Conservation (phyloP, 768 basidiomycete species). For the Crepidotus variabilis region DNA sequence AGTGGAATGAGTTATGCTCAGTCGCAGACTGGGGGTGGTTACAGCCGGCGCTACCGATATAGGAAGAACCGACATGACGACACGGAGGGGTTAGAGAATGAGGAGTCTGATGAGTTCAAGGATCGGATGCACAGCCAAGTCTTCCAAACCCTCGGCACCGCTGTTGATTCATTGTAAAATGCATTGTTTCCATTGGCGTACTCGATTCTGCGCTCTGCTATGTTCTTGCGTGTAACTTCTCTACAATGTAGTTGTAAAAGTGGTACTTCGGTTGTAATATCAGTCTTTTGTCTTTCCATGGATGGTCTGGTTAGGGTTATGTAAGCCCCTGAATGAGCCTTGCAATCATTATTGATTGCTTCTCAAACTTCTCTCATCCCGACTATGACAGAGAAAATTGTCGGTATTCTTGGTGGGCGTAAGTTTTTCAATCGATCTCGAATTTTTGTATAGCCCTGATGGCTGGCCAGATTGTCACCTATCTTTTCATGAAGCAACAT, state of each 20-base stretch:
- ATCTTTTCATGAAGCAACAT: slow-evolving; percentile 4
- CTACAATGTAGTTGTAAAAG: too few species aligned
- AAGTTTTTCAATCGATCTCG: slow-evolving; percentile 13
- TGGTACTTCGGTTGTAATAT: too few species aligned
- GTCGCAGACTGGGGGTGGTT: neutral
- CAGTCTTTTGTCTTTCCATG: too few species aligned
- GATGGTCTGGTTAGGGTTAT: too few species aligned
- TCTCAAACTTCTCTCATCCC: too few species aligned
- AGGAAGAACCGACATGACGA: neutral
- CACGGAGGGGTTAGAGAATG: neutral
- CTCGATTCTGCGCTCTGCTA: too few species aligned
- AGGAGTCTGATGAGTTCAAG: neutral
- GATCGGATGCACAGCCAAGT: neutral
- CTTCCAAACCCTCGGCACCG: neutral
- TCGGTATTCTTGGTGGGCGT: slow-evolving; percentile 54
- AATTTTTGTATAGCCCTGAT: slow-evolving; percentile 3
- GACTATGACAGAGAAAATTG: slow-evolving; percentile 40
- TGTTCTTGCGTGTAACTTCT: too few species aligned
- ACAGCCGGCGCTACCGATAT: neutral
- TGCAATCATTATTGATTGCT: too few species aligned
- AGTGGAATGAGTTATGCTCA: neutral
- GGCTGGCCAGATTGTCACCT: slow-evolving; percentile 6
- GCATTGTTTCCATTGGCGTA: too few species aligned
- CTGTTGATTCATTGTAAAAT: neutral
- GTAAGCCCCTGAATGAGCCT: too few species aligned